Evolutionary conservation across 176 grass and related monocot genomes (phyloP).

Genomic region (Elaeis guineensis): DNA sequence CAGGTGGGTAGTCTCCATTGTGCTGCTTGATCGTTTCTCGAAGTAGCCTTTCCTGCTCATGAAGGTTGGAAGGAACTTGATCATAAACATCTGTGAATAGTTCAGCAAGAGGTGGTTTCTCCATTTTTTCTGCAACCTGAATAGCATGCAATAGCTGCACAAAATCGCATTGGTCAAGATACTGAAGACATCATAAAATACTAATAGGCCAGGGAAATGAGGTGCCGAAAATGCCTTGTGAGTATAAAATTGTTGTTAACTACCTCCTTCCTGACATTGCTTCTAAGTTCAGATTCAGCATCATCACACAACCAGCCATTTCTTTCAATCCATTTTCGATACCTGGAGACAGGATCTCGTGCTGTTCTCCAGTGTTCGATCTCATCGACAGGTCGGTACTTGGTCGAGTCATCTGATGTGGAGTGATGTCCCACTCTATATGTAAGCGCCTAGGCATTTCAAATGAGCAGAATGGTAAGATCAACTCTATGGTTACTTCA

Average conservation of each 20-base stretch:
- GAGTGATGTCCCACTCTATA: conserved; percentile 96
- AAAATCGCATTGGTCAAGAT: not conserved
- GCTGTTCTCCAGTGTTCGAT: conserved; percentile 87
- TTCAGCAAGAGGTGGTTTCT: conserved; percentile 51
- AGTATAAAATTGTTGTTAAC: not conserved
- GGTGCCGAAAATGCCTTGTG: too few relatives aligned
- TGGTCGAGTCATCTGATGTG: conserved; percentile 95
- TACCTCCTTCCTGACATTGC: conserved; percentile 72
- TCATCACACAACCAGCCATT: conserved; percentile 87
- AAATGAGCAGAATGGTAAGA: not conserved
- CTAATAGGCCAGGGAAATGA: too few relatives aligned
- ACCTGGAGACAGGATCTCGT: conserved; percentile 79
- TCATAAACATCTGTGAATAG: conserved; percentile 91
- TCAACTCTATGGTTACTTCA: not conserved
- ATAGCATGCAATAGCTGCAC: conserved; percentile 74
- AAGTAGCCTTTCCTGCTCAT: conserved; percentile 56
- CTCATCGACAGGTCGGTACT: conserved; percentile 80
- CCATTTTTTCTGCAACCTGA: conserved; percentile 73
- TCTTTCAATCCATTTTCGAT: conserved; percentile 88
- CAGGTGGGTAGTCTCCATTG: conserved; percentile 56
- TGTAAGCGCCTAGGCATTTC: conserved; percentile 63
- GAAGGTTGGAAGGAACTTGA: conserved; percentile 63
- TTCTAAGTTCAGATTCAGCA: conserved; percentile 70
- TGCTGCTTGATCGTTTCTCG: conserved; percentile 62
- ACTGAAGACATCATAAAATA: too few relatives aligned